Evolutionary conservation across 495 filamentous ascomycete species (phyloP), one percentile per base, ranked within the genome.

Genomic region (Hyaloscypha hepaticicola): DNA sequence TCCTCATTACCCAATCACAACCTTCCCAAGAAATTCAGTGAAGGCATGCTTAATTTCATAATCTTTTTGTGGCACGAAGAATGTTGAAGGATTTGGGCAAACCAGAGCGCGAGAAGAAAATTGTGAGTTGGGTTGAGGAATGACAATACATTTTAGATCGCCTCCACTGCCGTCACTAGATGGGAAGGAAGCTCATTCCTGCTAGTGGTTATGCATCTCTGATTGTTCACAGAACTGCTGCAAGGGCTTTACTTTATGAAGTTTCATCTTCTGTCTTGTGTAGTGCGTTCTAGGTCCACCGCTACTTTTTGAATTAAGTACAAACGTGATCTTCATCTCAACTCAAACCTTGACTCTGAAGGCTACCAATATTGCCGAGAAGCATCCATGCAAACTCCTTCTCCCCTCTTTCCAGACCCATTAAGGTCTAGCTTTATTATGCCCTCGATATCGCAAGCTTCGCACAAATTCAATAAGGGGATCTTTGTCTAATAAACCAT

Each of bases 121-220:
- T 58, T 31, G 14, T 4, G 38, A 25, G 6, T 4, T 16, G 24
- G 29, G 12, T 34, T 9, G 55, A 58, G 56, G 56, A 58, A 58
- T 58, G 56, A 45, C n/a, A 31, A 14, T 58, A 21, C 56, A 38
- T 34, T 58, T 19, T 58, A 22, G 56, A 34, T 24, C 24, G 28
- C 24, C 19, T 19, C 21, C 3, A 5, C 2, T 22, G 7, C n/a
- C 3, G 24, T 22, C 28, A 11, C 28, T 34, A 14, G 5, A 3
- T 21, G 34, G 19, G 16, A 8, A 19, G 33, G 14, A 29, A 26
- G 21, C 33, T 26, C 12, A 58, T 9, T 24, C 29, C 27, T 34
- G 28, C 28, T 21, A 12, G 33, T 26, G n/a, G 5, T 9, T 25
- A 14, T 58, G 8, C 14, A 14, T 9, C 6, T 58, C n/a, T 7